Percentiles rank a stretch among this genome's conserved stretches.
Evolutionary conservation across 345 rosid genomes (phyloP).

Genomic region (Lepidium africanum): DNA sequence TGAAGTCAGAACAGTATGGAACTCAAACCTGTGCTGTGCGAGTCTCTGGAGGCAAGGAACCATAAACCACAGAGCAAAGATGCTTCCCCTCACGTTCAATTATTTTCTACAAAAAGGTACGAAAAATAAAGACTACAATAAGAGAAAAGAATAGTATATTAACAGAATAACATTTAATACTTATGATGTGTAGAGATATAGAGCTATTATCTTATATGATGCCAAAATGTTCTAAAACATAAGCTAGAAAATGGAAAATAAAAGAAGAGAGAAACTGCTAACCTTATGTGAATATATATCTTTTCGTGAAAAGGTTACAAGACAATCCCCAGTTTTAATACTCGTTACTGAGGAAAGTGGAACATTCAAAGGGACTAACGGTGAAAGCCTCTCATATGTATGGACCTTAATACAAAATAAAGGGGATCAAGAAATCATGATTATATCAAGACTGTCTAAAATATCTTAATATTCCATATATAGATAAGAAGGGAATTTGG

Average conservation of each 20-base stretch:
- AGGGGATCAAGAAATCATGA: background rate
- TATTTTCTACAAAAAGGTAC: slow-evolving; percentile 35
- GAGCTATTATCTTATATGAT: too few relatives aligned
- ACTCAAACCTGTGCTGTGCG: slow-evolving; percentile 80
- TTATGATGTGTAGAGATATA: background rate
- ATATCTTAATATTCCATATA: background rate
- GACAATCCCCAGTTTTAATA: slow-evolving; percentile 69
- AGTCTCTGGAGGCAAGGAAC: slow-evolving; percentile 89
- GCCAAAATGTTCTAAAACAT: background rate
- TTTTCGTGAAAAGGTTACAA: slow-evolving; percentile 79
- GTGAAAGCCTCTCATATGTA: slow-evolving; percentile 74
- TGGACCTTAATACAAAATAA: slow-evolving; percentile 39
- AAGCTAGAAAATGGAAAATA: background rate
- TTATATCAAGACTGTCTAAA: background rate
- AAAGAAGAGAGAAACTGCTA: slow-evolving; percentile 13
- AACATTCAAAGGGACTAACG: slow-evolving; percentile 54
- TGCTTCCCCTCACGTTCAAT: slow-evolving; percentile 61
- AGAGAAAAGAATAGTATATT: background rate
- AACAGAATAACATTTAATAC: background rate
- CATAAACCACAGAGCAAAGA: slow-evolving; percentile 93
- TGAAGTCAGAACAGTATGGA: slow-evolving; percentile 13
- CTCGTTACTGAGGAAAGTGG: slow-evolving; percentile 60
- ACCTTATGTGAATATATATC: slow-evolving; percentile 69
- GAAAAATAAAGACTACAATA: background rate
- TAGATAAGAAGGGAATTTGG: background rate